Percentiles rank a stretch among this genome's conserved stretches.
Evolutionary conservation across 2,329 filamentous ascomycete genomes (phyloP).

Genomic region (Calycina marina): DNA sequence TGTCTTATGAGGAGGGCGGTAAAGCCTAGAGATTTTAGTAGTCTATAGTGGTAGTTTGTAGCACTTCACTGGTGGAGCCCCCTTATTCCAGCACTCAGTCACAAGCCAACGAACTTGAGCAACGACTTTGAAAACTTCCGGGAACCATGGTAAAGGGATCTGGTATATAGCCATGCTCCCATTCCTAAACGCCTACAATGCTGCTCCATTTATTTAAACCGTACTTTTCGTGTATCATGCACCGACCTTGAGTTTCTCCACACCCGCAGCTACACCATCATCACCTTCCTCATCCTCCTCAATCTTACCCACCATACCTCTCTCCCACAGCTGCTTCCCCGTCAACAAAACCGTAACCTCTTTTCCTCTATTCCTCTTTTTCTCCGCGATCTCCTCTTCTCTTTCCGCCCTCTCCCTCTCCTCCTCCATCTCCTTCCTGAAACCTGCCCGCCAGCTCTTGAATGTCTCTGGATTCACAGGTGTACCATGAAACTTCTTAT

Average conservation of each 20-base stretch:
- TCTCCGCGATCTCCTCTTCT: slow-evolving; percentile 63
- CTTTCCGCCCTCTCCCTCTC: slow-evolving; percentile 52
- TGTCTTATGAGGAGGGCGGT: too few species aligned
- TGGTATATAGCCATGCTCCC: too few species aligned
- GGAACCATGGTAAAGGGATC: too few species aligned
- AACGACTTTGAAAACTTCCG: too few species aligned
- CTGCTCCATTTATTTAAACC: slow-evolving; percentile 3
- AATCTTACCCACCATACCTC: slow-evolving; percentile 50
- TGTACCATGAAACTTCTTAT: slow-evolving; percentile 89
- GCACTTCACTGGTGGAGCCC: too few species aligned
- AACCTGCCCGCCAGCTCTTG: slow-evolving; percentile 64
- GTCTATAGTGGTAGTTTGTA: too few species aligned
- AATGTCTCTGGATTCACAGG: slow-evolving; percentile 81
- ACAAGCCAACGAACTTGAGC: too few species aligned
- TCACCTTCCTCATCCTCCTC: slow-evolving; percentile 53
- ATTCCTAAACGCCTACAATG: slow-evolving; percentile 9
- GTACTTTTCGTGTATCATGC: slow-evolving; percentile 17
- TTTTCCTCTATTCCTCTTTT: slow-evolving; percentile 64
- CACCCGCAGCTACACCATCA: slow-evolving; percentile 38
- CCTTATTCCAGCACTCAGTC: too few species aligned
- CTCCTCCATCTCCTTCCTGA: slow-evolving; percentile 70
- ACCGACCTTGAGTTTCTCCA: slow-evolving; percentile 61
- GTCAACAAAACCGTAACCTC: slow-evolving; percentile 57
- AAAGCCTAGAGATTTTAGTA: too few species aligned
- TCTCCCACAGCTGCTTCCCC: slow-evolving; percentile 66